Conservation (phyloP, 495 filamentous ascomycete genomes). For the Penicillium goetzii region DNA sequence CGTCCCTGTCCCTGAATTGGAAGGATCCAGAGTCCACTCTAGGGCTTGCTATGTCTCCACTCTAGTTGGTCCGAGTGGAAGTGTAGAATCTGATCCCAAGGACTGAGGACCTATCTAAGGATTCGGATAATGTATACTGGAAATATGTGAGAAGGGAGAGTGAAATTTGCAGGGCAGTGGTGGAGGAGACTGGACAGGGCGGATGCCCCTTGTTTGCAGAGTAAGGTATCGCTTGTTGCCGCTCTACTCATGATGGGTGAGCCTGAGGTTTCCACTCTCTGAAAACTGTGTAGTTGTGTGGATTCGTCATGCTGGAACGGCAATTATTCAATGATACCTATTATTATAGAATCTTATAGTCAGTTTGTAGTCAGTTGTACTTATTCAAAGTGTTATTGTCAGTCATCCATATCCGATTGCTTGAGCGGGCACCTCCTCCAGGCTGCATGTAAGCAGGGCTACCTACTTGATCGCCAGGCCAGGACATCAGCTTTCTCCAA, state of each 20-base stretch:
- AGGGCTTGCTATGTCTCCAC: neutral
- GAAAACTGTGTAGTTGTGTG: neutral
- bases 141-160: neutral
- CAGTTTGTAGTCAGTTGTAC: too few species aligned
- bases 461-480: too few species aligned
- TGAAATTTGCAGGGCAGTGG: neutral
- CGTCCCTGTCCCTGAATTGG: slow-evolving; percentile 6
- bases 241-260: too few species aligned
- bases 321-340: too few species aligned
- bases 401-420: too few species aligned
- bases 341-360: too few species aligned
- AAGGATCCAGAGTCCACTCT: neutral
- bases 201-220: neutral
- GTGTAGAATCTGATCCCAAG: neutral
- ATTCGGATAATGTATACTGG: neutral
- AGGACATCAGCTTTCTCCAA: too few species aligned
- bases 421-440: too few species aligned
- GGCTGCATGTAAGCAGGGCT: too few species aligned
- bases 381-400: too few species aligned
- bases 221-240: neutral
- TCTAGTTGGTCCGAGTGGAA: neutral
- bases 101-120: neutral
- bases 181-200: neutral
- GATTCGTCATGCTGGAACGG: too few species aligned
- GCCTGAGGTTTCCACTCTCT: too few species aligned